A percentile compares a stretch with the other conserved stretches of the same genome.
Conservation (phyloP, 257 asterid genomes). For the Osmanthus fragrans region DNA sequence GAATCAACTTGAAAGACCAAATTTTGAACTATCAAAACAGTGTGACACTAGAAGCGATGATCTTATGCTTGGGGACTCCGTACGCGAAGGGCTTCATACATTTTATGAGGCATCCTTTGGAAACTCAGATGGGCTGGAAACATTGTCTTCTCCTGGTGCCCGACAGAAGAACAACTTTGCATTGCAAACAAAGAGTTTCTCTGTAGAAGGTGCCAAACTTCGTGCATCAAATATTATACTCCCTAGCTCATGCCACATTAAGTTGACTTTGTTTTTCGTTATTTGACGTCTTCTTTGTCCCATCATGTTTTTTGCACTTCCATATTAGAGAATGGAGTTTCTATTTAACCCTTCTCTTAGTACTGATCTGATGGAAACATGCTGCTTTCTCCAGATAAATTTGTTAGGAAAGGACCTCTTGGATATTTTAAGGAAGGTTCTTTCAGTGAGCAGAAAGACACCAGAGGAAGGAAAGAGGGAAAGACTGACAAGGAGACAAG, state of each 20-base stretch:
- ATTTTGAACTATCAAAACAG: slow-evolving; percentile 36
- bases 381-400: slow-evolving; percentile 42
- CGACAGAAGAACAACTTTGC: slow-evolving; percentile 36
- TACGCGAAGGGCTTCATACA: slow-evolving; percentile 64
- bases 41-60: slow-evolving; percentile 30
- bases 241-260: slow-evolving; percentile 43
- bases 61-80: slow-evolving; percentile 40
- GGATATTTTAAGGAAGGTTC: slow-evolving; percentile 40
- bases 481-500: slow-evolving; percentile 38
- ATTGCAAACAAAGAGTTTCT: slow-evolving; percentile 31
- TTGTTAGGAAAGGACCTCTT: slow-evolving; percentile 40
- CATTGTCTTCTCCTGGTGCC: slow-evolving; percentile 44
- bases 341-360: slow-evolving; percentile 8
- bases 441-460: slow-evolving; percentile 44
- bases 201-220: slow-evolving; percentile 40
- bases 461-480: slow-evolving; percentile 40
- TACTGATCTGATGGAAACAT: slow-evolving; percentile 29
- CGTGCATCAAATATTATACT: slow-evolving; percentile 32
- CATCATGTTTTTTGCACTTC: background rate
- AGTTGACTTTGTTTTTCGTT: slow-evolving; percentile 14
- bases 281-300: background rate
- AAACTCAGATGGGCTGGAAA: slow-evolving; percentile 46
- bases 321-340: slow-evolving; percentile 4
- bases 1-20: slow-evolving; percentile 33
- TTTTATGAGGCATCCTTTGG: slow-evolving; percentile 59